Evolutionary conservation across 202 grass and related monocot species (phyloP).

Genomic region (Tripidium arundinaceum): DNA sequence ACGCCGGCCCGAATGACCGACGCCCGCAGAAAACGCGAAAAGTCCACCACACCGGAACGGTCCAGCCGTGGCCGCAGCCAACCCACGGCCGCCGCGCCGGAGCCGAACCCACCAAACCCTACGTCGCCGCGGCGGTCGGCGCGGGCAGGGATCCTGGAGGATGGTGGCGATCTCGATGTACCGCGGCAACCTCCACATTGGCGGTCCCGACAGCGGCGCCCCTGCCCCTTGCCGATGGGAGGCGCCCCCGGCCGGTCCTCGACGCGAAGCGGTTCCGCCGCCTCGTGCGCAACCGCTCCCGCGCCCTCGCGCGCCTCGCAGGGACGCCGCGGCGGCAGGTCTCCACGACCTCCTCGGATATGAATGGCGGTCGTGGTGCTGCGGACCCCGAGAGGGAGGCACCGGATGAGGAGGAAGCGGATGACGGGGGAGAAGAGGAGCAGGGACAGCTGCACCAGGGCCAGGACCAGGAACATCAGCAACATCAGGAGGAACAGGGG

Average conservation of each 20-base stretch:
- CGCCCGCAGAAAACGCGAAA: not conserved
- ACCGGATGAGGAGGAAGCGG: not conserved
- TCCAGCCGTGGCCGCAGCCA: not conserved
- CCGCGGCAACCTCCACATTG: conserved; percentile 80
- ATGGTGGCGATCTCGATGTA: conserved; percentile 94
- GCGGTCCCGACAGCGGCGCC: conserved; percentile 24
- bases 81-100: not conserved
- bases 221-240: conserved; percentile 46
- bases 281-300: conserved; percentile 56
- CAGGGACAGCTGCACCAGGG: not conserved
- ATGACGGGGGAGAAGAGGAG: not conserved
- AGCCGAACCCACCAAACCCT: not conserved
- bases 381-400: not conserved
- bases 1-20: not conserved
- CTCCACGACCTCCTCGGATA: not conserved
- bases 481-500: conserved; percentile 11
- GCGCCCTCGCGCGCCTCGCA: conserved; percentile 51
- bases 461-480: not conserved
- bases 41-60: not conserved
- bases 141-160: not conserved
- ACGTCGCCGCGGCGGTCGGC: not conserved
- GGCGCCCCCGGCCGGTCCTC: conserved; percentile 33
- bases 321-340: not conserved
- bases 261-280: conserved; percentile 51
- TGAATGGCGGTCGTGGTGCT: not conserved